Evolutionary conservation across 192 early-diverging fungal genomes (phyloP).

Genomic region (Backusella westeae): DNA sequence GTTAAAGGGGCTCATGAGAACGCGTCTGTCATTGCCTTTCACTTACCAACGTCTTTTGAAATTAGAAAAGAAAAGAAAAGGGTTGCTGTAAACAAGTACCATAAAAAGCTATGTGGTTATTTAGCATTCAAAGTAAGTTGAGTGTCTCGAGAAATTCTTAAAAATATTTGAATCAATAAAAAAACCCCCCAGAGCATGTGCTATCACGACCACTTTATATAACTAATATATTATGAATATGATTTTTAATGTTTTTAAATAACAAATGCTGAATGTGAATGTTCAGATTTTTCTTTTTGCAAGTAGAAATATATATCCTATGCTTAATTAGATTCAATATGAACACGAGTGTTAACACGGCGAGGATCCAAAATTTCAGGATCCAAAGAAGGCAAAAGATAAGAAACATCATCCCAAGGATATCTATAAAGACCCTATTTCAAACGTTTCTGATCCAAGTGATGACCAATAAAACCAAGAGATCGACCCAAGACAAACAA

Average conservation of each 20-base stretch:
- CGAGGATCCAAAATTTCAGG: constrained; percentile 40
- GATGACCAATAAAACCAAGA: constrained; percentile 98
- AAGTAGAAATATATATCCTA: background rate
- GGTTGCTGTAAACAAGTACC: too few species aligned
- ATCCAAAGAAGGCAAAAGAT: constrained; percentile 55
- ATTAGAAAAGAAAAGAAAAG: too few species aligned
- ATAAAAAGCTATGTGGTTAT: background rate
- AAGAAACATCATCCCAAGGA: constrained; percentile 96
- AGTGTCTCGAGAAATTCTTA: background rate
- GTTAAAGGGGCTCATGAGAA: too few species aligned
- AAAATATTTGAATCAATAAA: background rate
- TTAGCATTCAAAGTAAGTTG: background rate
- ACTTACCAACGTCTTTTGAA: too few species aligned
- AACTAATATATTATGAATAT: background rate
- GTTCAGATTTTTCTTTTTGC: background rate
- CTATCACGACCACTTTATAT: background rate
- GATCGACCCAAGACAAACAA: constrained; percentile 93
- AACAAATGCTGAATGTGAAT: background rate
- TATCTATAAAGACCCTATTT: constrained; percentile 98
- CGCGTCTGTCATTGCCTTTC: too few species aligned
- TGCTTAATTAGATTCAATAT: constrained; percentile 12
- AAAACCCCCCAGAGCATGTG: background rate
- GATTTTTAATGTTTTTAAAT: background rate
- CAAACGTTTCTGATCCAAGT: constrained; percentile 95
- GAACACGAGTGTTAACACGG: constrained; percentile 30